Evolutionary conservation across 352 stramenopile species (phyloP).

Genomic region (Thraustochytrium sp.): DNA sequence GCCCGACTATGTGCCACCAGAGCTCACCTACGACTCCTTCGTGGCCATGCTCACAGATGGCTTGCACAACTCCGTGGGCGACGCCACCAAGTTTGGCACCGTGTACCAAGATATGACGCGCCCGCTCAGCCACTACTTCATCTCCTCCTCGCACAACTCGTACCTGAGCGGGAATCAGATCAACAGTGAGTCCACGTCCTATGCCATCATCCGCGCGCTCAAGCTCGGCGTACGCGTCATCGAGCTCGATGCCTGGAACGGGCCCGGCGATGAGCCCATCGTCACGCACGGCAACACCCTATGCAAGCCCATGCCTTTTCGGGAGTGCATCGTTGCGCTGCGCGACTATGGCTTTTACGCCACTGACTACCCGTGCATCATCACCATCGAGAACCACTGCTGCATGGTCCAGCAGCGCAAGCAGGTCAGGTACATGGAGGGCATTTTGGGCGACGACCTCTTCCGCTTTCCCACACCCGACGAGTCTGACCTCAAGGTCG

Average conservation of each 20-base stretch:
- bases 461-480: conserved; percentile 17
- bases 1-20: conserved; percentile 2
- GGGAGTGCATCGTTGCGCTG: conserved; percentile 73
- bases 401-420: conserved; percentile 54
- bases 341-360: conserved; percentile 51
- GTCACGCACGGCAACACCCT: conserved; percentile 75
- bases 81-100: background rate
- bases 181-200: conserved; percentile 61
- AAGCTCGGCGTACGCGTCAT: conserved; percentile 52
- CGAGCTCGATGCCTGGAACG: conserved; percentile 79
- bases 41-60: conserved; percentile 36
- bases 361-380: conserved; percentile 56
- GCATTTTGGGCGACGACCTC: conserved; percentile 7
- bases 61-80: conserved; percentile 17
- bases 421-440: conserved; percentile 50
- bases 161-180: conserved; percentile 81
- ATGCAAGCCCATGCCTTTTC: conserved; percentile 47
- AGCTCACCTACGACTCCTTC: conserved; percentile 38
- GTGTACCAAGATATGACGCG: conserved; percentile 62
- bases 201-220: conserved; percentile 44
- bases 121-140: conserved; percentile 77
- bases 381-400: conserved; percentile 64
- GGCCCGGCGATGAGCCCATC: conserved; percentile 55
- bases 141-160: conserved; percentile 78
- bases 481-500: conserved; percentile 17